Evolutionary conservation across 2,329 filamentous ascomycete genomes (phyloP).

Genomic region (Alternaria angustiovoidea): DNA sequence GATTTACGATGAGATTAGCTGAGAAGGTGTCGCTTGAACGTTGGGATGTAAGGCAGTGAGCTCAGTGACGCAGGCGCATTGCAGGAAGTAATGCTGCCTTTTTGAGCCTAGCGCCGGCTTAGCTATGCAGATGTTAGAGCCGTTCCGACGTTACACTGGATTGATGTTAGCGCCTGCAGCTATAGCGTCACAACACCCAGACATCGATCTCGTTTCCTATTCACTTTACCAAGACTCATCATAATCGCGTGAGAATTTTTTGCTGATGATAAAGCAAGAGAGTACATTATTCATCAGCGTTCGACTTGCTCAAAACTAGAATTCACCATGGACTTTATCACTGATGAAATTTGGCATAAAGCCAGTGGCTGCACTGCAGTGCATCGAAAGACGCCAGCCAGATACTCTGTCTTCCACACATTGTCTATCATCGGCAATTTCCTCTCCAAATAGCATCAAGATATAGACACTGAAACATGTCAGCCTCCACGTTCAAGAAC

Average conservation of each 20-base stretch:
- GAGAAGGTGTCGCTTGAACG: background rate
- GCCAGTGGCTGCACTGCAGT: background rate
- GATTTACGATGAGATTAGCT: background rate
- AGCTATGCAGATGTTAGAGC: background rate
- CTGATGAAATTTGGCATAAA: background rate
- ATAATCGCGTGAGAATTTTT: background rate
- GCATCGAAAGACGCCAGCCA: background rate
- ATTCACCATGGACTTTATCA: background rate
- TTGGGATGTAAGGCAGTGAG: background rate
- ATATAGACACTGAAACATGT: background rate
- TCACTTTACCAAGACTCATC: background rate
- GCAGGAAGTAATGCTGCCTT: background rate
- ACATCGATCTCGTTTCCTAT: background rate
- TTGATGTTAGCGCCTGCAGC: background rate
- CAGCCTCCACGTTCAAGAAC: constrained; percentile 19
- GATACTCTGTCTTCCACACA: background rate
- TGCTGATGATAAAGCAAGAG: background rate
- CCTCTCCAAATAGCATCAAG: background rate
- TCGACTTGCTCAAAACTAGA: background rate
- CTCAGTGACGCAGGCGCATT: background rate
- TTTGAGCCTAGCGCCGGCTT: background rate
- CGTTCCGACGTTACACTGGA: background rate
- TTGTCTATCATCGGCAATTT: too few species aligned
- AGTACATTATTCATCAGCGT: background rate
- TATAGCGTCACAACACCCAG: background rate